Evolutionary conservation across 2,329 filamentous ascomycete genomes (phyloP).

Genomic region (Zasmidium citrigriseum): DNA sequence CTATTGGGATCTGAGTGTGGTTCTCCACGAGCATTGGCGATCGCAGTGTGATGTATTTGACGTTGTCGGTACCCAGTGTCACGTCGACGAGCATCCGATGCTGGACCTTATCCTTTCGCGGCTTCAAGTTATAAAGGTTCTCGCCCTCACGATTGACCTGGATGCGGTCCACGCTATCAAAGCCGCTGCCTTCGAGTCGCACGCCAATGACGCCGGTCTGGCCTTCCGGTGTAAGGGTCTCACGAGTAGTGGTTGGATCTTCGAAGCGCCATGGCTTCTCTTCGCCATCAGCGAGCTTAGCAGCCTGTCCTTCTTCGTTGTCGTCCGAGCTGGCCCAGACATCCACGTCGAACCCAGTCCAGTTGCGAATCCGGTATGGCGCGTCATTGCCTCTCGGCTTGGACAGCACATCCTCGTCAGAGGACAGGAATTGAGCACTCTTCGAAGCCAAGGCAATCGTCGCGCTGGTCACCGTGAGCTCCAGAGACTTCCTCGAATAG

Average conservation of each 20-base stretch:
- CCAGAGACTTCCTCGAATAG: constrained; percentile 85
- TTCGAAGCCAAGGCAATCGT: constrained; percentile 93
- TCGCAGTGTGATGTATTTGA: constrained; percentile 95
- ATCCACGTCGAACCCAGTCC: constrained; percentile 88
- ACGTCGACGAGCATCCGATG: constrained; percentile 93
- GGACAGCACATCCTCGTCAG: constrained; percentile 85
- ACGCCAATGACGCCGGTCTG: constrained; percentile 78
- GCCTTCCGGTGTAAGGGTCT: constrained; percentile 83
- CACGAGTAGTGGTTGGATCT: constrained; percentile 93
- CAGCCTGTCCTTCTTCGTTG: constrained; percentile 70
- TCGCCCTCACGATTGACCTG: constrained; percentile 94
- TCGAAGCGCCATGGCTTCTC: constrained; percentile 96
- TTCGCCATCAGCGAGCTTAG: constrained; percentile 81
- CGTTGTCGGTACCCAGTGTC: constrained; percentile 85
- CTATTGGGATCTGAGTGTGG: constrained; percentile 92
- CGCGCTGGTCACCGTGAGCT: constrained; percentile 88
- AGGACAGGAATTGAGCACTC: constrained; percentile 84
- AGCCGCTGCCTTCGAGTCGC: constrained; percentile 87
- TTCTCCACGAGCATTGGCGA: constrained; percentile 93
- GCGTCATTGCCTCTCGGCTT: constrained; percentile 91
- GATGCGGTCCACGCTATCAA: constrained; percentile 85
- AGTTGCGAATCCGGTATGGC: constrained; percentile 90
- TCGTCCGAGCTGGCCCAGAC: constrained; percentile 74
- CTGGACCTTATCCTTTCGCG: constrained; percentile 79
- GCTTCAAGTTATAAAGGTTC: constrained; percentile 82